phyloP scores from a whole-genome alignment of 176 grass and related monocot species.

The Guadua angustifolia region DNA sequence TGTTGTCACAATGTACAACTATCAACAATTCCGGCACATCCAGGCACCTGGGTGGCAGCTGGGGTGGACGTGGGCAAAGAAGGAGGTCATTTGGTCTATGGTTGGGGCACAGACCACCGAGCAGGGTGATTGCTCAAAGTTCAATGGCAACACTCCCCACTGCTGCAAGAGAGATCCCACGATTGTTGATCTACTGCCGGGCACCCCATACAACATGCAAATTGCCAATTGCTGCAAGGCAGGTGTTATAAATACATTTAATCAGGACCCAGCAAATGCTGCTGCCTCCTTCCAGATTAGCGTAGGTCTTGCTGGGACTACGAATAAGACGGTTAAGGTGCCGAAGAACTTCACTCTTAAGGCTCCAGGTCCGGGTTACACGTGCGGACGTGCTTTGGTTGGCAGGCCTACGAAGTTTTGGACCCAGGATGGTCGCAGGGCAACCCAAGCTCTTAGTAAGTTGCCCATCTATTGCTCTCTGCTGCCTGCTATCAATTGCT shows the following conservation, averaged over 20 bases:
- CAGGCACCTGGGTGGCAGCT: conserved; percentile 74
- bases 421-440: conserved; percentile 63
- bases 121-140: conserved; percentile 87
- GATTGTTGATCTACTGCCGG: conserved; percentile 76
- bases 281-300: conserved; percentile 78
- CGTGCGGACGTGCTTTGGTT: conserved; percentile 63
- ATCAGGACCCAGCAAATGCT: conserved; percentile 69
- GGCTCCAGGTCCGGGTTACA: conserved; percentile 85
- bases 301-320: conserved; percentile 81
- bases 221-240: conserved; percentile 88
- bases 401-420: conserved; percentile 62
- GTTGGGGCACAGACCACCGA: conserved; percentile 74
- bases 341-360: conserved; percentile 78
- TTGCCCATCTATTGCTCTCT: conserved; percentile 36
- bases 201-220: conserved; percentile 75
- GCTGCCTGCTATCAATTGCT: conserved; percentile 22
- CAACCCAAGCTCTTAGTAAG: conserved; percentile 83
- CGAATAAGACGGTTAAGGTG: conserved; percentile 71
- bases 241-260: conserved; percentile 68
- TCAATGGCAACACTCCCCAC: conserved; percentile 62
- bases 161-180: conserved; percentile 73
- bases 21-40: conserved; percentile 84
- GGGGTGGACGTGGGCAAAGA: conserved; percentile 87
- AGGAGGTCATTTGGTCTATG: conserved; percentile 97
- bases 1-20: conserved; percentile 79